These are phyloP conservation scores for Cantharellus cinnabarinus DNA, from an alignment of 768 basidiomycete species.

Conservation along the genomic window DNA sequence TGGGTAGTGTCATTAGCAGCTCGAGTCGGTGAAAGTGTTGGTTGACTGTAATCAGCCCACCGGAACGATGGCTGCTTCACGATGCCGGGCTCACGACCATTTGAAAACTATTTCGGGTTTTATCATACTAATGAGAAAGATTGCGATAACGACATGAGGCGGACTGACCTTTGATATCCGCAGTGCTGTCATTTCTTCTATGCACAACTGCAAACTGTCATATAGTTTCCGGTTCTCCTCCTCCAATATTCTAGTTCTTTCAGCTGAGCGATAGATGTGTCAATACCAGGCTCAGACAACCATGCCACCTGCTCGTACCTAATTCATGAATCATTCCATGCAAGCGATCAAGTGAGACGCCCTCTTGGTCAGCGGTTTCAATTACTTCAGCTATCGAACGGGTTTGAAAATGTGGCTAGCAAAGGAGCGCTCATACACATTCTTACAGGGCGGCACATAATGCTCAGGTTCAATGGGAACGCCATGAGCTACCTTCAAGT, in stretches of 20 bases:
- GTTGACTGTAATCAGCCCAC: constrained; percentile 67
- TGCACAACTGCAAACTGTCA: constrained; percentile 35
- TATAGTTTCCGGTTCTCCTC: constrained; percentile 57
- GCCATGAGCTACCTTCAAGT: constrained; percentile 64
- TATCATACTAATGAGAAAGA: too few species aligned
- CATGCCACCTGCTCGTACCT: constrained; percentile 22
- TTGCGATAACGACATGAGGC: too few species aligned
- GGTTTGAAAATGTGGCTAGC: constrained; percentile 7
- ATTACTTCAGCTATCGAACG: constrained; percentile 30
- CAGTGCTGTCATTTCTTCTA: constrained; percentile 21
- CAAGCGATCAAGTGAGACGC: constrained; percentile 42
- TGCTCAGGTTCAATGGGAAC: constrained; percentile 67
- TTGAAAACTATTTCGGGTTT: too few species aligned
- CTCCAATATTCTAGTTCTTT: constrained; percentile 49
- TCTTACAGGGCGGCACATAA: constrained; percentile 77
- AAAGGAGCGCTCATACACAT: not conserved
- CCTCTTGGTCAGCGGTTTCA: constrained; percentile 19
- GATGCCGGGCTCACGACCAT: constrained; percentile 24
- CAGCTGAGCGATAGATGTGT: constrained; percentile 23
- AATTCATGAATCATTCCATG: constrained; percentile 51
- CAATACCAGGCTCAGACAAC: not conserved
- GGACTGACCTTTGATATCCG: too few species aligned
- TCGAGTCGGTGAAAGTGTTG: constrained; percentile 65
- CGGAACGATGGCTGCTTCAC: constrained; percentile 67
- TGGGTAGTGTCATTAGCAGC: constrained; percentile 25